These are phyloP conservation scores for Quillaja saponaria DNA, from an alignment of 306 rosid species.

Conservation along the genomic window DNA sequence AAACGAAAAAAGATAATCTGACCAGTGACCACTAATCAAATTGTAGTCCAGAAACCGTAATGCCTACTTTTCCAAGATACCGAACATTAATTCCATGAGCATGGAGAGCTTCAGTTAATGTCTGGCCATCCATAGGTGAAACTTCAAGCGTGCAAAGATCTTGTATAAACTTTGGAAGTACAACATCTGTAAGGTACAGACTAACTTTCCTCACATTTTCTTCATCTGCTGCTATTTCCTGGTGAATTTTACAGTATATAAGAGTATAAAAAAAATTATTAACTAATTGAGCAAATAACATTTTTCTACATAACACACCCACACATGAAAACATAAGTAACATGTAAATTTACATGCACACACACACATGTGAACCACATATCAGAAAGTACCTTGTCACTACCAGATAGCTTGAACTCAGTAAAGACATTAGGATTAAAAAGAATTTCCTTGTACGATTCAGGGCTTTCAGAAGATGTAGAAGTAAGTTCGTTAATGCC, in stretches of 20 bases:
- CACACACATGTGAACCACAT: not conserved
- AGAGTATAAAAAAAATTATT: conserved; percentile 21
- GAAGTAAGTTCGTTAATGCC: conserved; percentile 46
- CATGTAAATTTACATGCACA: not conserved
- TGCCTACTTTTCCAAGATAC: conserved; percentile 84
- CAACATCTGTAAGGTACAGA: conserved; percentile 72
- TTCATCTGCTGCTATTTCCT: conserved; percentile 89
- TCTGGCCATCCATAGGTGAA: conserved; percentile 99
- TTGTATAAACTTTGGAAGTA: conserved; percentile 92
- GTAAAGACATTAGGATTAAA: conserved; percentile 96
- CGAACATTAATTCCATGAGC: conserved; percentile 98
- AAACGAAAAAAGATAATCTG: conserved; percentile 3
- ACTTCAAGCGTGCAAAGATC: conserved; percentile 97
- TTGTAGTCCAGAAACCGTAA: conserved; percentile 12
- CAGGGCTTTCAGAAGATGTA: conserved; percentile 40
- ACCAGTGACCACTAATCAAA: conserved; percentile 9
- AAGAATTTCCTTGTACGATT: conserved; percentile 49
- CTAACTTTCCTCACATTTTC: conserved; percentile 84
- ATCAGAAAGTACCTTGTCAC: conserved; percentile 50
- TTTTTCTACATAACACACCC: conserved; percentile 17
- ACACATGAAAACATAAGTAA: not conserved
- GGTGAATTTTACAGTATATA: conserved; percentile 32
- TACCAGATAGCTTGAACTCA: conserved; percentile 87
- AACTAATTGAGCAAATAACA: conserved; percentile 10
- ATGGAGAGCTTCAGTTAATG: conserved; percentile 94